Conservation (phyloP, 768 basidiomycete genomes). For the Tulasnella sp. region DNA sequence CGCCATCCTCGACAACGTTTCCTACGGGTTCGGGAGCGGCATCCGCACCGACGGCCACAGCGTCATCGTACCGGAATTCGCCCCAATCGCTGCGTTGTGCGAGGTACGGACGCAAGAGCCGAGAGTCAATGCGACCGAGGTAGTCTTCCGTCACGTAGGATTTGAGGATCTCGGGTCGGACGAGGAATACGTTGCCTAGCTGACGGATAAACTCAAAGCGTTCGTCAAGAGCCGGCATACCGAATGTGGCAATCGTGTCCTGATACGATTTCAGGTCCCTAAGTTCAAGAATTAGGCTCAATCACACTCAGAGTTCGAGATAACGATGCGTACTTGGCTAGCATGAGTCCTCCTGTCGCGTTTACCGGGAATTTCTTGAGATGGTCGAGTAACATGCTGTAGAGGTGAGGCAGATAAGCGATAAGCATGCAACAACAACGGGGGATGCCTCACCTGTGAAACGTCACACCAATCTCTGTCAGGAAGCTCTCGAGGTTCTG, state of each 20-base stretch:
- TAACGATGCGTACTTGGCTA: constrained; percentile 53
- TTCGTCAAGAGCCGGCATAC: constrained; percentile 71
- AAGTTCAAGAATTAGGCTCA: not conserved
- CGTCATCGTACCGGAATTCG: constrained; percentile 70
- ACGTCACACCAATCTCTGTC: constrained; percentile 85
- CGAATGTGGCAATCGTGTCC: constrained; percentile 73
- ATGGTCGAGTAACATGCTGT: constrained; percentile 82
- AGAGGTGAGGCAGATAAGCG: not conserved
- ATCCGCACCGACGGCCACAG: constrained; percentile 30
- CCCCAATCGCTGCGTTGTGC: constrained; percentile 84
- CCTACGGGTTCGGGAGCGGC: not conserved
- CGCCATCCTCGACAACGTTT: constrained; percentile 17
- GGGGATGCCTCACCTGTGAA: constrained; percentile 58
- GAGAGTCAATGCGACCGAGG: constrained; percentile 80
- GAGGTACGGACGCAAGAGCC: constrained; percentile 80
- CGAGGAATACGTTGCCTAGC: constrained; percentile 92
- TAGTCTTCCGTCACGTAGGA: constrained; percentile 92
- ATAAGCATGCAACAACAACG: not conserved
- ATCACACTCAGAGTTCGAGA: not conserved
- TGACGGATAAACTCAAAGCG: constrained; percentile 98
- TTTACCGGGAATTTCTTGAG: constrained; percentile 93
- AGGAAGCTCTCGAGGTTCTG: constrained; percentile 89
- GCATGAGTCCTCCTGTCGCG: constrained; percentile 92
- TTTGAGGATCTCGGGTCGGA: constrained; percentile 87
- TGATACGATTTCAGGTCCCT: constrained; percentile 97